These are phyloP conservation scores for Tephrocybe sp. DNA, from an alignment of 768 basidiomycete species.

Conservation along the genomic window DNA sequence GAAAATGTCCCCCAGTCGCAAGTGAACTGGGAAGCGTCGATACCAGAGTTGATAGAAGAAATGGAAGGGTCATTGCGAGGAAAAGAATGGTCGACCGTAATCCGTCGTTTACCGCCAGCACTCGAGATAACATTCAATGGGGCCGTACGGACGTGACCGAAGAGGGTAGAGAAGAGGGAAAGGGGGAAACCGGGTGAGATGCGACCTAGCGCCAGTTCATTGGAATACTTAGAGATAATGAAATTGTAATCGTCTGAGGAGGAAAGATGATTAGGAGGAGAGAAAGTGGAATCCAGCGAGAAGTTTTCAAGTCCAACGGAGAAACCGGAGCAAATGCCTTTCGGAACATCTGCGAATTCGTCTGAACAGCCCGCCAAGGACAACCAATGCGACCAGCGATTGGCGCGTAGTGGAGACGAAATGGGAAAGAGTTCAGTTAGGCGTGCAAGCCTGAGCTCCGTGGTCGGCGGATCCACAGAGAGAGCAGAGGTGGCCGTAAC, in stretches of 20 bases:
- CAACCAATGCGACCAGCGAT: background rate
- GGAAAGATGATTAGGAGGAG: slow-evolving; percentile 17
- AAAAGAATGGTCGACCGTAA: slow-evolving; percentile 27
- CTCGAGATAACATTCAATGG: slow-evolving; percentile 26
- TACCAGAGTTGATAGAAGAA: slow-evolving; percentile 4
- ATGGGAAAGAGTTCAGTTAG: background rate
- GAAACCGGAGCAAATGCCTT: slow-evolving; percentile 19
- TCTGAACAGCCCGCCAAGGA: too few relatives aligned
- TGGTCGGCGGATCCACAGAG: slow-evolving; percentile 13
- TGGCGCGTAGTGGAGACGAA: background rate
- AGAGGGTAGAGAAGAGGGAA: slow-evolving; percentile 9
- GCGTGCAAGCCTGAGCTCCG: slow-evolving; percentile 8
- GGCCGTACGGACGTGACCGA: slow-evolving; percentile 24
- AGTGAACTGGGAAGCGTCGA: background rate
- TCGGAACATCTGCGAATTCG: slow-evolving; percentile 8
- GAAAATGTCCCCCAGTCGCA: slow-evolving; percentile 10
- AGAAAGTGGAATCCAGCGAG: slow-evolving; percentile 6
- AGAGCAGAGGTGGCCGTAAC: slow-evolving; percentile 14
- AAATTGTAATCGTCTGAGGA: slow-evolving; percentile 8
- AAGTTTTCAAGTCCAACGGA: slow-evolving; percentile 13
- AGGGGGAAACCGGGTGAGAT: slow-evolving; percentile 14
- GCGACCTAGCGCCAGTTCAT: slow-evolving; percentile 12
- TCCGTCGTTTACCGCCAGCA: slow-evolving; percentile 17
- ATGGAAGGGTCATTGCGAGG: slow-evolving; percentile 1
- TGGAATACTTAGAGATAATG: slow-evolving; percentile 12